A percentile compares a stretch with the other conserved stretches of the same genome.
These are phyloP conservation scores for Polymyxa betae DNA, from an alignment of 208 protist species.

Conservation along the genomic window DNA sequence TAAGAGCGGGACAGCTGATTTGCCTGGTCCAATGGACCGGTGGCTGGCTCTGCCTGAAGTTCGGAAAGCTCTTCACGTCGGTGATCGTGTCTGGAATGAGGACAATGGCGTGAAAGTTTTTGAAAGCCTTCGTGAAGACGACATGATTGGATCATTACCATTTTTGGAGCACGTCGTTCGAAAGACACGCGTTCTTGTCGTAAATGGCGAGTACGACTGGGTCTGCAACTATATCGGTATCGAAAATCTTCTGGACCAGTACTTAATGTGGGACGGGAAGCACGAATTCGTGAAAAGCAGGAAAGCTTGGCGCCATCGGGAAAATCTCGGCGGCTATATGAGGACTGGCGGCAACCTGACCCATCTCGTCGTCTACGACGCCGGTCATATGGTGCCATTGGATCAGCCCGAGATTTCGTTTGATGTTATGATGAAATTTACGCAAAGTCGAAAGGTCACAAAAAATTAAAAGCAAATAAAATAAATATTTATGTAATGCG, in stretches of 20 bases:
- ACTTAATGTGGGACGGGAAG: neutral
- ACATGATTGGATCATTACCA: neutral
- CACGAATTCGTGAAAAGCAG: neutral
- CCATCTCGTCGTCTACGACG: neutral
- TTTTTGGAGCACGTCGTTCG: neutral
- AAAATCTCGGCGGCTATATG: constrained; percentile 10
- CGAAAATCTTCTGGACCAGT: neutral
- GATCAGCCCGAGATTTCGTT: neutral
- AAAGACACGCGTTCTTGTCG: neutral
- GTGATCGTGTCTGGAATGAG: constrained; percentile 34
- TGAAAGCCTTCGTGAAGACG: neutral
- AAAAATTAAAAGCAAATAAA: no score
- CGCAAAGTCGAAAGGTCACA: no score
- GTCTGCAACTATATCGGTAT: constrained; percentile 16
- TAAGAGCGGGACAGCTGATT: neutral
- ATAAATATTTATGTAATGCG: no score
- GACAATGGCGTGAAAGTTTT: constrained; percentile 1
- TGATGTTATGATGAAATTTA: neutral
- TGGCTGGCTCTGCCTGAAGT: constrained; percentile 41
- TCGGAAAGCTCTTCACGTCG: constrained; percentile 20
- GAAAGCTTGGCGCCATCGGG: neutral
- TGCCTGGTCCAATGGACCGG: neutral
- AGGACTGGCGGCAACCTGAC: neutral
- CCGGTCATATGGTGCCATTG: constrained; percentile 50
- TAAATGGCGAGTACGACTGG: constrained; percentile 46